Evolutionary conservation across 495 filamentous ascomycete genomes (phyloP).

Genomic region (Penicillium angulare): DNA sequence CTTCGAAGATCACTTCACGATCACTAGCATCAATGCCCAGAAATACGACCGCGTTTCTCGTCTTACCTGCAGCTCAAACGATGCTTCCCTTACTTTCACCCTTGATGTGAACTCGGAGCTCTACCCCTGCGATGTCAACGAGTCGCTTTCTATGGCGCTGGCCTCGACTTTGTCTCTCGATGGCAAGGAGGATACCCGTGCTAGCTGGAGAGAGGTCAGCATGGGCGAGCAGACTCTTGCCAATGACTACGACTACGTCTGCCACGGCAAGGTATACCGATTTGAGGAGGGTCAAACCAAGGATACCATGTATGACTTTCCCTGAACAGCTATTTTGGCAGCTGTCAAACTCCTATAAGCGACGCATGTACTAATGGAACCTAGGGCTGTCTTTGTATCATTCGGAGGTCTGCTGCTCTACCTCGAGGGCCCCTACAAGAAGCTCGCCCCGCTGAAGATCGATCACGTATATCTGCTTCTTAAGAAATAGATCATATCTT

Average conservation of each 20-base stretch:
- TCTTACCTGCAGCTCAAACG: constrained; percentile 66
- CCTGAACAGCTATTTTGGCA: neutral
- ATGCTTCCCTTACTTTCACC: constrained; percentile 68
- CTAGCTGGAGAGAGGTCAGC: constrained; percentile 76
- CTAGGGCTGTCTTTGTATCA: constrained; percentile 85
- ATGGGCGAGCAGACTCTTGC: constrained; percentile 76
- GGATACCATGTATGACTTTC: constrained; percentile 74
- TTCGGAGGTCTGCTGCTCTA: constrained; percentile 90
- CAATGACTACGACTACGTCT: constrained; percentile 95
- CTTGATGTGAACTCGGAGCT: constrained; percentile 96
- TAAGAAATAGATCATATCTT: constrained; percentile 68
- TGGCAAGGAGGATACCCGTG: constrained; percentile 62
- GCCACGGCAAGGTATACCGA: constrained; percentile 95
- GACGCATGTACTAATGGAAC: neutral
- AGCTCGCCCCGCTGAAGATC: constrained; percentile 82
- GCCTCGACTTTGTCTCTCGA: constrained; percentile 84
- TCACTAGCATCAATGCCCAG: constrained; percentile 70
- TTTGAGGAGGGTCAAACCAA: constrained; percentile 83
- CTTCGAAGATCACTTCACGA: constrained; percentile 87
- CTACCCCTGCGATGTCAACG: constrained; percentile 70
- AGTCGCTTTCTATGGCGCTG: constrained; percentile 73
- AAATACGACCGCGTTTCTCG: constrained; percentile 97
- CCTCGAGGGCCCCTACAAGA: constrained; percentile 93
- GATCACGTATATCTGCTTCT: constrained; percentile 91
- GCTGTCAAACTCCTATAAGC: neutral